phyloP scores from a whole-genome alignment of 768 basidiomycete genomes.

The Kwoniella dendrophila region DNA sequence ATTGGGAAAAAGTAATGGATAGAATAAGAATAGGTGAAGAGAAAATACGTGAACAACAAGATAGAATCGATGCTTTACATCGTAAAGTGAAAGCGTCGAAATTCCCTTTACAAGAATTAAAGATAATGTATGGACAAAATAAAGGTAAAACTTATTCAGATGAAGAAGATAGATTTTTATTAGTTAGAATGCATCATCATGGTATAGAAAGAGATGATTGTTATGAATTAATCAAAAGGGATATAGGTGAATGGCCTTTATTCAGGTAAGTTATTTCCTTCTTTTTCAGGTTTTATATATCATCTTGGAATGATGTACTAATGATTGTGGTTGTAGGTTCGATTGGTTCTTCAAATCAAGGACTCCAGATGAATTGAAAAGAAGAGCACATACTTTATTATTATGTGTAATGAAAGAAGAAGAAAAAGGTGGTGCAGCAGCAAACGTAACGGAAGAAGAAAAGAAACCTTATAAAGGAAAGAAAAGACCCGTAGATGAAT shows the following conservation, averaged over 20 bases:
- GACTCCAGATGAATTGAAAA: conserved; percentile 81
- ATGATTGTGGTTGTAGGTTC: conserved; percentile 59
- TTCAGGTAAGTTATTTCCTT: conserved; percentile 63
- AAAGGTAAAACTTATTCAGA: conserved; percentile 97
- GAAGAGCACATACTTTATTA: conserved; percentile 83
- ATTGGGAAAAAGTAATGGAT: conserved; percentile 76
- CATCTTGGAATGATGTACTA: too few relatives aligned
- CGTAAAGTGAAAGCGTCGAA: conserved; percentile 79
- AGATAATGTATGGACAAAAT: conserved; percentile 86
- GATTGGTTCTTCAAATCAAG: conserved; percentile 98
- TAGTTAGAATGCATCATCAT: conserved; percentile 85
- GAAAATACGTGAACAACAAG: conserved; percentile 75
- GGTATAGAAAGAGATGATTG: conserved; percentile 81
- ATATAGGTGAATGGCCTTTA: conserved; percentile 93
- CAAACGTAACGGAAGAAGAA: conserved; percentile 64
- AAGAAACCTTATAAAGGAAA: conserved; percentile 60
- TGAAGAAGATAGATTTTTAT: conserved; percentile 93
- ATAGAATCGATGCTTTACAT: conserved; percentile 70
- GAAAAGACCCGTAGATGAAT: conserved; percentile 38
- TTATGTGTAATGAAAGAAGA: conserved; percentile 88
- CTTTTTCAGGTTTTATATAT: too few relatives aligned
- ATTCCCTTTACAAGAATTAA: conserved; percentile 95
- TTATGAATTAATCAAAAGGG: conserved; percentile 92
- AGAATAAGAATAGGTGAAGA: conserved; percentile 86
- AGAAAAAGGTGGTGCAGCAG: conserved; percentile 60